These are phyloP conservation scores for Tuber calosporum DNA, from an alignment of 495 filamentous ascomycete genomes.

Conservation along the genomic window DNA sequence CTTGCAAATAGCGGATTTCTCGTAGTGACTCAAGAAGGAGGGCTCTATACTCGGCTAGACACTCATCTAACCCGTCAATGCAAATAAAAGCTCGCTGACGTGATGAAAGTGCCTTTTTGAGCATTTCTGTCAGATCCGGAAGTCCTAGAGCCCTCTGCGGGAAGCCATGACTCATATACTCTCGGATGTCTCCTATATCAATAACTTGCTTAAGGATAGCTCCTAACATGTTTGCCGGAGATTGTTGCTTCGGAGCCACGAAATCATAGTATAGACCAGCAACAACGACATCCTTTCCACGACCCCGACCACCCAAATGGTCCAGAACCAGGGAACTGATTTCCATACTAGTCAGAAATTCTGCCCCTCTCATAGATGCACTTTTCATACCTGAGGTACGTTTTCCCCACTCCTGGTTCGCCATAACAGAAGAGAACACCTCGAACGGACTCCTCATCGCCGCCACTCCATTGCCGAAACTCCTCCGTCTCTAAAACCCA, in stretches of 20 bases:
- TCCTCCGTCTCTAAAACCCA: neutral
- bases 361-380: neutral
- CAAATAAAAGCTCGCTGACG: neutral
- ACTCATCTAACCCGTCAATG: neutral
- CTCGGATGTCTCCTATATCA: neutral
- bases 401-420: neutral
- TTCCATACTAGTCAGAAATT: neutral
- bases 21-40: neutral
- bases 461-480: neutral
- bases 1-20: neutral
- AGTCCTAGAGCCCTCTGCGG: neutral
- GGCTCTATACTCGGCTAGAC: neutral
- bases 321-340: neutral
- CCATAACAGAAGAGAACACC: neutral
- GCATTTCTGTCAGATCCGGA: neutral
- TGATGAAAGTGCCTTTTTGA: neutral
- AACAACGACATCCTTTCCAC: neutral
- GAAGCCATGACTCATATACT: neutral
- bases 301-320: neutral
- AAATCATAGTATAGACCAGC: neutral
- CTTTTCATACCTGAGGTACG: neutral
- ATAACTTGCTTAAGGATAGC: neutral
- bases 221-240: neutral
- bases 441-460: neutral
- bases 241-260: neutral